A percentile compares a stretch with the other conserved stretches of the same genome.
phyloP scores from a whole-genome alignment of 2,329 filamentous ascomycete species.

The Botrytis pseudocinerea region DNA sequence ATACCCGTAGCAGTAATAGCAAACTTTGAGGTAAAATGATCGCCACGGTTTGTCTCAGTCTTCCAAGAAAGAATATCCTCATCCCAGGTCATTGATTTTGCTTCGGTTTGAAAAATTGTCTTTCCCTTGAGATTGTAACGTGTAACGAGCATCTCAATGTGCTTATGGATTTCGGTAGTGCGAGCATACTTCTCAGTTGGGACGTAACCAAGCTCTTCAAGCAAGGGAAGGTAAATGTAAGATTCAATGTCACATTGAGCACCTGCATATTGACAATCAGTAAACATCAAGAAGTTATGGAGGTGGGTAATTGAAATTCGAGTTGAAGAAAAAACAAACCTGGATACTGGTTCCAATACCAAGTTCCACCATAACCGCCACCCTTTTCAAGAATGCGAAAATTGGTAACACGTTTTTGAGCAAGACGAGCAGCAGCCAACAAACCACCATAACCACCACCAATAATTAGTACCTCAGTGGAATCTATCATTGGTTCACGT shows the following conservation, averaged over 20 bases:
- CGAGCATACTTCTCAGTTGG: slow-evolving; percentile 58
- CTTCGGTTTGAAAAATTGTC: slow-evolving; percentile 57
- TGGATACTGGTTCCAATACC: slow-evolving; percentile 58
- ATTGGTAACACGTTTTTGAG: slow-evolving; percentile 48
- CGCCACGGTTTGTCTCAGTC: slow-evolving; percentile 52
- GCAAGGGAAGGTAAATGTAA: slow-evolving; percentile 23
- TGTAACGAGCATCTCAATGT: slow-evolving; percentile 53
- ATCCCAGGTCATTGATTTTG: slow-evolving; percentile 56
- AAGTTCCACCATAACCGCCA: slow-evolving; percentile 48
- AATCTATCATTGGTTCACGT: slow-evolving; percentile 16
- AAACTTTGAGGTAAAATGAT: slow-evolving; percentile 57
- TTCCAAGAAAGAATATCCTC: slow-evolving; percentile 53
- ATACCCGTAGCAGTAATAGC: slow-evolving; percentile 60
- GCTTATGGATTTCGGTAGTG: slow-evolving; percentile 59
- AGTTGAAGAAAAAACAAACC: slow-evolving; percentile 45
- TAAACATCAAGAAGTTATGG: slow-evolving; percentile 52
- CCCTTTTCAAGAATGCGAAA: slow-evolving; percentile 46
- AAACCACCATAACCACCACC: slow-evolving; percentile 45
- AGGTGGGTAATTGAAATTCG: not conserved
- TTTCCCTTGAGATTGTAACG: slow-evolving; percentile 57
- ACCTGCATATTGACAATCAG: slow-evolving; percentile 56
- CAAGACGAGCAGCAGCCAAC: slow-evolving; percentile 45
- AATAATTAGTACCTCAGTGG: slow-evolving; percentile 42
- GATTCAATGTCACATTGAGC: slow-evolving; percentile 25
- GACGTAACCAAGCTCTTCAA: slow-evolving; percentile 37